These are phyloP conservation scores for Knoxdaviesia proteae DNA, from an alignment of 2,329 filamentous ascomycete genomes.

Conservation along the genomic window DNA sequence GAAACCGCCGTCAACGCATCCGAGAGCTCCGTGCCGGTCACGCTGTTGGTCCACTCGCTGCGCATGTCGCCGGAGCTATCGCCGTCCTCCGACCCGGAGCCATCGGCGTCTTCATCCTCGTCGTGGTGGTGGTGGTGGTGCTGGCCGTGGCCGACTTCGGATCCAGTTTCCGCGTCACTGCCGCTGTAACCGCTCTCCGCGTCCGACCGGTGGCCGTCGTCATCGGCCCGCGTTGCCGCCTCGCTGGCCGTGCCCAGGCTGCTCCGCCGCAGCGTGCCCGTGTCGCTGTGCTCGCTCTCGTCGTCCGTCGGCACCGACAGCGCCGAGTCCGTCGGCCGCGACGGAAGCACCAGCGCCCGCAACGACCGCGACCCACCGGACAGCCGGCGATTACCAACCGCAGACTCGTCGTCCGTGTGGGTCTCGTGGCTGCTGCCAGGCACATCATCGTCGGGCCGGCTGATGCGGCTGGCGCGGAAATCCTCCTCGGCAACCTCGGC, in stretches of 20 bases:
- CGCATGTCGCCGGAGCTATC: conserved; percentile 11
- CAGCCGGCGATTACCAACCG: no score
- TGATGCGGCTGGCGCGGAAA: neutral
- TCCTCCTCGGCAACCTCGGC: conserved; percentile 24
- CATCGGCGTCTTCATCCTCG: no score
- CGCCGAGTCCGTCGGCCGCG: conserved; percentile 4
- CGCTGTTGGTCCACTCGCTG: conserved; percentile 29
- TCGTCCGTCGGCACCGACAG: conserved; percentile 8
- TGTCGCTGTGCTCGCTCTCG: conserved; percentile 25
- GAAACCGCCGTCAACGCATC: conserved; percentile 6
- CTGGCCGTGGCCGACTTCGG: no score
- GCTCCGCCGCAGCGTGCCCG: conserved; percentile 24
- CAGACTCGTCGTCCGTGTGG: conserved; percentile 5
- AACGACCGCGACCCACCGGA: no score
- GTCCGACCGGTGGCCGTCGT: conserved; percentile 13
- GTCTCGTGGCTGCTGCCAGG: conserved; percentile 3
- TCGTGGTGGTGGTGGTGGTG: no score
- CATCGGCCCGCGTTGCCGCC: conserved; percentile 9
- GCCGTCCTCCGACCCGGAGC: neutral
- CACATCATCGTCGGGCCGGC: neutral
- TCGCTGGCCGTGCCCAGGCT: conserved; percentile 23
- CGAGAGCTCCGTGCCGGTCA: conserved; percentile 10
- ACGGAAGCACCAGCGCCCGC: neutral
- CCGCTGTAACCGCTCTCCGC: conserved; percentile 1
- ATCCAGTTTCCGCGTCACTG: no score